Evolutionary conservation across 2,329 filamentous ascomycete genomes (phyloP), one percentile per base, ranked within the genome.

Genomic region (Tolypocladium ovalisporum): DNA sequence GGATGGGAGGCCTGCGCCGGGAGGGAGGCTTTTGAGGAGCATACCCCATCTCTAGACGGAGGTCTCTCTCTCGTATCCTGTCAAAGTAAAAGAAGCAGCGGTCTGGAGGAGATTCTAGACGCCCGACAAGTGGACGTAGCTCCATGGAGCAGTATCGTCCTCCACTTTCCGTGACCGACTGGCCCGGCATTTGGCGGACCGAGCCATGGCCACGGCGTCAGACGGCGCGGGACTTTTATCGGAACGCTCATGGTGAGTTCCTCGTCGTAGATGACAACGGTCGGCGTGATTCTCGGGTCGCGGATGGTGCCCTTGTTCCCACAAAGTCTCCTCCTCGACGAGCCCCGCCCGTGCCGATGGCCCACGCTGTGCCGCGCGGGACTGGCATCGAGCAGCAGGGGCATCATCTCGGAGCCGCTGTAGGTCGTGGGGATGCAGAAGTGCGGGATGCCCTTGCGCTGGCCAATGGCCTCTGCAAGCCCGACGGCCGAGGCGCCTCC

Each of bases 401-500:
- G 54, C 65, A 80, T 83, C 77, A 85, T 81, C 63, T 87, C 84
- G 58, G 77, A 82, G 15, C 79, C 81, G 39, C 80, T 80, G 64
- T 83, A 83, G 0, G 79, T 83, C 2, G 81, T 84, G 7, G 81
- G 81, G 42, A 84, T 79, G 62, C 79, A 83, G 49, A 84, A 76
- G 63, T 84, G 81, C 24, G 79, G 79, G 37, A 84, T 70, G 0
- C 74, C 75, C 37, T 79, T 82, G 47, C 78, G 74, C 53, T 79
- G 70, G 52, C 75, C 76, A 55, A 84, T 76, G 1, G 79, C 77
- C 61, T 81, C 80, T 2, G 81, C 81, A 27, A 87, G 68, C 1
- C 81, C 82, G 55, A 84, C 81, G 2, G 83, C 84, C 56, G 80
- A 84, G 34, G 82, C 81, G 54, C 83, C 83, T 6, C 84, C 84